phyloP scores from a whole-genome alignment of 306 rosid genomes.

The Pyrus bretschneideri region DNA sequence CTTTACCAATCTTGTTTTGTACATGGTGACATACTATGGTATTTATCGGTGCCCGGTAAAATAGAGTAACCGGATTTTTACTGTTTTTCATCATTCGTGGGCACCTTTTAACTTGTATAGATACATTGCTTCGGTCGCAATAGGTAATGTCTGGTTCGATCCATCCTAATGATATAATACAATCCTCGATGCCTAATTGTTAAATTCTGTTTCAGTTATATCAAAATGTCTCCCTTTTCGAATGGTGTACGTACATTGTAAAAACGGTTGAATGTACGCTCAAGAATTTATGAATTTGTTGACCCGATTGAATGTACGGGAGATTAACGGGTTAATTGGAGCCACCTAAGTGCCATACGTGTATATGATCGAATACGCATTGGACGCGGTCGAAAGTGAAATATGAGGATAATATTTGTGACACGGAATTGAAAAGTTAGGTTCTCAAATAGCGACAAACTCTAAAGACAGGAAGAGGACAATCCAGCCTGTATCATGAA shows the following conservation, averaged over 20 bases:
- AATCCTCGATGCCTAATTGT: neutral
- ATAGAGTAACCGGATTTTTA: conserved; percentile 16
- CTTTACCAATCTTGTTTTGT: conserved; percentile 42
- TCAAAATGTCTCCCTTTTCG: neutral
- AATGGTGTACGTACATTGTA: neutral
- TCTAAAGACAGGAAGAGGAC: neutral
- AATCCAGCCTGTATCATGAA: neutral
- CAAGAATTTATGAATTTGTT: no score
- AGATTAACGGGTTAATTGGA: no score
- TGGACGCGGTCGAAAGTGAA: neutral
- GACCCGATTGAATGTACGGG: no score
- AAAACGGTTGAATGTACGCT: neutral
- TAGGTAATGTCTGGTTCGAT: conserved; percentile 27
- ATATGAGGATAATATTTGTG: neutral
- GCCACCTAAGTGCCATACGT: no score
- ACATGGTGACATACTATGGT: conserved; percentile 44
- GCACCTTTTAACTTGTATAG: conserved; percentile 54
- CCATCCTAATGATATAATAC: conserved; percentile 14
- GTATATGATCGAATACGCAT: neutral
- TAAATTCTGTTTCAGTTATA: neutral
- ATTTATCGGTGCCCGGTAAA: conserved; percentile 34
- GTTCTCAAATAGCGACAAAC: neutral
- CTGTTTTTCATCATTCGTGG: conserved; percentile 20
- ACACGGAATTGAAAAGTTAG: no score
- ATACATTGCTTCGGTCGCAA: conserved; percentile 33